phyloP scores from a whole-genome alignment of 208 protist genomes.

The Leishmania arabica region DNA sequence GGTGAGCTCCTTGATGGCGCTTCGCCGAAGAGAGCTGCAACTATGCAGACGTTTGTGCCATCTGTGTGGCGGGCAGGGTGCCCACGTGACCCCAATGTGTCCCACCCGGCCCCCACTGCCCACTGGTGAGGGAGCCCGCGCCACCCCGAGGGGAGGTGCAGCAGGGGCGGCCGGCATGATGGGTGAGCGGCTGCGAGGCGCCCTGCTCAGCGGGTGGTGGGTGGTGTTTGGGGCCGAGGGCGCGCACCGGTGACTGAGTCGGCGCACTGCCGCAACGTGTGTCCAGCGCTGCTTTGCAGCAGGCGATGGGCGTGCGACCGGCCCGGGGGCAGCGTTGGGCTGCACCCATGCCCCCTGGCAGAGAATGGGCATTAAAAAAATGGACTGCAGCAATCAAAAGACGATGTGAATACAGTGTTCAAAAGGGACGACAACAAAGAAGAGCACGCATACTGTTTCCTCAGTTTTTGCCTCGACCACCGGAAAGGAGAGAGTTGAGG shows the following conservation, averaged over 20 bases:
- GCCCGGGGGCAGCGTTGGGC: too few species aligned
- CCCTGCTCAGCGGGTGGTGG: too few species aligned
- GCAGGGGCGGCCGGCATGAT: background rate
- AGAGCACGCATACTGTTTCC: background rate
- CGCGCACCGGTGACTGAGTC: background rate
- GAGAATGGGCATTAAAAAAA: background rate
- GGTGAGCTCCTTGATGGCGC: background rate
- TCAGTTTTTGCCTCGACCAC: too few species aligned
- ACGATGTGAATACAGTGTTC: background rate
- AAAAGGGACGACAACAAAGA: background rate
- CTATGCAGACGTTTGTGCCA: background rate
- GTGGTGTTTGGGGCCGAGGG: background rate
- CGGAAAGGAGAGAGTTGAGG: too few species aligned
- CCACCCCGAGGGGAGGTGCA: background rate
- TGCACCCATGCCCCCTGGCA: background rate
- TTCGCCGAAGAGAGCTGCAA: background rate
- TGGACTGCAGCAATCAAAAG: background rate
- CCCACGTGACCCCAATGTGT: background rate
- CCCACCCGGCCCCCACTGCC: too few species aligned
- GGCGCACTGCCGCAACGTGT: background rate
- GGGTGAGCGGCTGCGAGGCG: background rate
- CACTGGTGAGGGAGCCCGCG: too few species aligned
- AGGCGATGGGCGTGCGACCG: background rate
- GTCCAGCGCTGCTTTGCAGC: background rate
- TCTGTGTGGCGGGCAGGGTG: background rate